A percentile compares a stretch with the other conserved stretches of the same genome.
phyloP scores from a whole-genome alignment of 768 basidiomycete genomes.

The Amanita brunnescens region DNA sequence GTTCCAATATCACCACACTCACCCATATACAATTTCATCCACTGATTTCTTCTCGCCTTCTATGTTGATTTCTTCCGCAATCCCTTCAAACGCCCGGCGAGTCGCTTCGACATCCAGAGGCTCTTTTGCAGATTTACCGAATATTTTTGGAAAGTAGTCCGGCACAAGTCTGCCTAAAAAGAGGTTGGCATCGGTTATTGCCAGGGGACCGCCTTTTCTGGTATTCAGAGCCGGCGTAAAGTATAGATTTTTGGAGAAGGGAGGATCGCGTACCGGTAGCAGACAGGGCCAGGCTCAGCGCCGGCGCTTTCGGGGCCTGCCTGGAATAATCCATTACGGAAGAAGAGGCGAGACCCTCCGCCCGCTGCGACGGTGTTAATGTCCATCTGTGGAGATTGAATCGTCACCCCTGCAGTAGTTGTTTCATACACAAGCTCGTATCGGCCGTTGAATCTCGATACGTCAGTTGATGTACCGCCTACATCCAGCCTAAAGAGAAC shows the following conservation, averaged over 20 bases:
- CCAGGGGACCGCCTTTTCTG: slow-evolving; percentile 86
- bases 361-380: slow-evolving; percentile 97
- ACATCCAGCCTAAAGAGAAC: slow-evolving; percentile 58
- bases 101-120: slow-evolving; percentile 73
- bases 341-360: slow-evolving; percentile 84
- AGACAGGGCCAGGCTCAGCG: slow-evolving; percentile 88
- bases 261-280: slow-evolving; percentile 57
- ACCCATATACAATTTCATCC: slow-evolving; percentile 90
- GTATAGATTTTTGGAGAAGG: not conserved
- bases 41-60: slow-evolving; percentile 41
- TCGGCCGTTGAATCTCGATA: slow-evolving; percentile 84
- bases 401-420: slow-evolving; percentile 88
- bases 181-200: slow-evolving; percentile 90
- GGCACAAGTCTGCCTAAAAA: slow-evolving; percentile 83
- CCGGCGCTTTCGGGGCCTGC: slow-evolving; percentile 92
- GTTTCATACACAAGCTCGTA: slow-evolving; percentile 95
- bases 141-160: slow-evolving; percentile 91
- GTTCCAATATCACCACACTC: slow-evolving; percentile 27
- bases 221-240: not conserved
- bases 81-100: slow-evolving; percentile 50
- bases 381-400: slow-evolving; percentile 88
- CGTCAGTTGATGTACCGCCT: slow-evolving; percentile 95
- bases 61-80: slow-evolving; percentile 62
- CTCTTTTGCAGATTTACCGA: slow-evolving; percentile 83
- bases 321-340: slow-evolving; percentile 83